Evolutionary conservation across 805 yeast species (phyloP), one percentile per base, ranked within the genome.

Genomic region (Lipomyces spencermartinsiae): DNA sequence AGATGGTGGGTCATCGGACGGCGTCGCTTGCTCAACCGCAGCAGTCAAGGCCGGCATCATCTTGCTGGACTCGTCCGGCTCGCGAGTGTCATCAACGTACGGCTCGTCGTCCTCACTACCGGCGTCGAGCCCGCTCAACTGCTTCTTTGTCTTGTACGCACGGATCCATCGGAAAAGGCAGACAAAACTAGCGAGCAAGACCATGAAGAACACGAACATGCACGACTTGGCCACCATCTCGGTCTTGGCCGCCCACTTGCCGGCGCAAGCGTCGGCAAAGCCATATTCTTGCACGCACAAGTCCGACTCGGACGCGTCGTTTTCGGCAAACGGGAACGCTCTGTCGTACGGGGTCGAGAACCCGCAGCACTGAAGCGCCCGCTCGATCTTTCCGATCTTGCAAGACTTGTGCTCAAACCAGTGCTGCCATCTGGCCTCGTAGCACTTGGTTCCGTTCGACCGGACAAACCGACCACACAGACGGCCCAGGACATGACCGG

Each of bases 351-450:
- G 49, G 16, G 49, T 16, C 49, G 49, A 43, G 16, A 43, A 43
- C 19, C 49, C 49, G 22, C 49, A 43, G 49, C 49, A 43, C n/a
- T 43, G 49, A 43, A 43, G 49, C n/a, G 49, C 49, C 22, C 49
- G 49, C 49, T 43, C 49, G n/a, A 43, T 43, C 8, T 19, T 16
- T 19, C 49, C 49, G 7, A 43, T 43, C 7, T 43, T 43, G 49
- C 49, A 43, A 19, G 49, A 43, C 49, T 5, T 43, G 10, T n/a
- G 16, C 22, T 43, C 22, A n/a, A 43, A 43, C 49, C 49, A 43
- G n/a, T 14, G 49, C 25, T 43, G 19, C 49, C 49, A 43, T 16
- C 49, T 43, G 2, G 19, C 22, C n/a, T 43, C 49, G 49, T 43
- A 43, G n/a, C 8, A 43, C 3, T 16, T n/a, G 49, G 9, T 16